These are phyloP conservation scores for Fonsecaea erecta DNA, from an alignment of 2,329 filamentous ascomycete genomes.

Conservation along the genomic window DNA sequence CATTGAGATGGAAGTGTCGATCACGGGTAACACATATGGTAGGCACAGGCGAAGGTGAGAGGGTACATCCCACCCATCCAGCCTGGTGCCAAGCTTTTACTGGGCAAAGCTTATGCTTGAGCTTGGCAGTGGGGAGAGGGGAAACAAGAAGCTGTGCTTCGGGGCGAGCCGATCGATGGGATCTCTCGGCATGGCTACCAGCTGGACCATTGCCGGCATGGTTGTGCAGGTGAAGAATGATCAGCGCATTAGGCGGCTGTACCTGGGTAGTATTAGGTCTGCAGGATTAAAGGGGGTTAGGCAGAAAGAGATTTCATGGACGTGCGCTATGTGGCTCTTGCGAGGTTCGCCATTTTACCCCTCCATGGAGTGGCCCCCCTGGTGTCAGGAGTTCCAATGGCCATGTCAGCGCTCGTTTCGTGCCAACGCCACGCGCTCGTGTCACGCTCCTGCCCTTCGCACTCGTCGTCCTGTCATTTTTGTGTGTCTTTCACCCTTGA, in stretches of 20 bases:
- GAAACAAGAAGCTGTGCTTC: neutral
- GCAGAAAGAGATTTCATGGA: neutral
- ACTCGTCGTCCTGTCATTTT: neutral
- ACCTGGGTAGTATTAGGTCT: neutral
- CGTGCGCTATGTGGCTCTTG: neutral
- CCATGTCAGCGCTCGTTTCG: conserved; percentile 7
- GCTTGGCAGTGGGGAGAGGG: conserved; percentile 11
- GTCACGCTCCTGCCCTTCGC: neutral
- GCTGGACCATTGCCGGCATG: neutral
- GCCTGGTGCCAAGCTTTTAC: conserved; percentile 21
- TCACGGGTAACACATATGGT: neutral
- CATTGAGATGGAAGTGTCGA: neutral
- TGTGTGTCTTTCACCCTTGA: neutral
- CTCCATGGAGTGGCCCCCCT: neutral
- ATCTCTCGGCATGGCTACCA: neutral
- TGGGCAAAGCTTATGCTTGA: conserved; percentile 12
- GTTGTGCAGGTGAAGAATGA: neutral
- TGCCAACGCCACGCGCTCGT: conserved; percentile 4
- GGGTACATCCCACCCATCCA: no score
- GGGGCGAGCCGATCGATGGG: conserved; percentile 11
- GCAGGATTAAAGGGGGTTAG: neutral
- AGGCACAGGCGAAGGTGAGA: neutral
- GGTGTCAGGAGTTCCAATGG: neutral
- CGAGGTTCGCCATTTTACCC: neutral
- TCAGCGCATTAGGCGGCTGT: neutral